Evolutionary conservation across 2,329 filamentous ascomycete species (phyloP).

Genomic region (Xylaria sp.): DNA sequence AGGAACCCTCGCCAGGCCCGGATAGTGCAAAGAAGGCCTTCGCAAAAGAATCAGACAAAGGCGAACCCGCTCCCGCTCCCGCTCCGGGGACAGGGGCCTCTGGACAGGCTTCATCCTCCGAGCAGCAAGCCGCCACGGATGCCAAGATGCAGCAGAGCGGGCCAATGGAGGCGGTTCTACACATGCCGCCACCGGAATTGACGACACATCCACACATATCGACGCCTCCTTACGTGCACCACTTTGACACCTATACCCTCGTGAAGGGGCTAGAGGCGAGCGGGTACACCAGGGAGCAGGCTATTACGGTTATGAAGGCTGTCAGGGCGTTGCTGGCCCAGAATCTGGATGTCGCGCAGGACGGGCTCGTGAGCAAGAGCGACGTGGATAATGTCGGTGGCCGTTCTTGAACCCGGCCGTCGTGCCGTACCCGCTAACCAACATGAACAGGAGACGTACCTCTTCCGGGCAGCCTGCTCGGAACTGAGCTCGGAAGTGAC

Average conservation of each 20-base stretch:
- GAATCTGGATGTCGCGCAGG: constrained; percentile 80
- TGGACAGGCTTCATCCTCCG: constrained; percentile 27
- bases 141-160: constrained; percentile 46
- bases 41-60: constrained; percentile 12
- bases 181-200: constrained; percentile 40
- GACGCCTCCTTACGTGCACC: constrained; percentile 83
- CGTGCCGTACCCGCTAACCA: constrained; percentile 10
- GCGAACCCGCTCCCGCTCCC: constrained; percentile 6
- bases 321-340: constrained; percentile 75
- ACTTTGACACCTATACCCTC: constrained; percentile 92
- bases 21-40: constrained; percentile 6
- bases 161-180: constrained; percentile 54
- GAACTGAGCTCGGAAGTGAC: constrained; percentile 87
- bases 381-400: constrained; percentile 77
- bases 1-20: constrained; percentile 6
- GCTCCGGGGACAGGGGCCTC: constrained; percentile 9
- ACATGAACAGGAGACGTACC: constrained; percentile 69
- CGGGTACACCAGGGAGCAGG: constrained; percentile 74
- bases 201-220: constrained; percentile 61
- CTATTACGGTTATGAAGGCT: constrained; percentile 89
- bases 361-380: constrained; percentile 82
- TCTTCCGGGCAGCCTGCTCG: constrained; percentile 91
- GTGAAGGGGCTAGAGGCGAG: constrained; percentile 76
- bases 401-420: neutral
- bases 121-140: constrained; percentile 39